These are phyloP conservation scores for Zygnema cylindricum DNA, from an alignment of 139 green algal species.

Conservation along the genomic window DNA sequence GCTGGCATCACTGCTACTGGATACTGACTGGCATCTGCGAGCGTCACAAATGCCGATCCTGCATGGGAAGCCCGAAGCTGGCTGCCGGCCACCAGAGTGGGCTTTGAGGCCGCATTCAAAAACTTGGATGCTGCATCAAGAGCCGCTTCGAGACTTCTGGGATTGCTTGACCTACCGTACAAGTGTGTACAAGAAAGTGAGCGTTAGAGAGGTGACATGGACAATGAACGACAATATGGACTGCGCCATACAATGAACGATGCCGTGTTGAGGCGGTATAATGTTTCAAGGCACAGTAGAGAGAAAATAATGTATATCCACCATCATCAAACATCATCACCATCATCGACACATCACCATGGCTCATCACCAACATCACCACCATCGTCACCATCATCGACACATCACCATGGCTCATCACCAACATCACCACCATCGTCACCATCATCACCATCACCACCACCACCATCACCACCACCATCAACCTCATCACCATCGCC, in stretches of 20 bases:
- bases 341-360: background rate
- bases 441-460: background rate
- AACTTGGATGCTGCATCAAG: constrained; percentile 69
- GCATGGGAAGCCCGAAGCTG: constrained; percentile 11
- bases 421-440: background rate
- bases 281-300: no score
- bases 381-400: background rate
- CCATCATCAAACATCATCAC: background rate
- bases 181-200: background rate
- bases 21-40: constrained; percentile 53
- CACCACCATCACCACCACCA: no score
- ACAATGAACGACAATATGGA: no score
- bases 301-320: no score
- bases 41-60: background rate
- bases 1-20: constrained; percentile 74
- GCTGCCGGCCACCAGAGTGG: constrained; percentile 28
- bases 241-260: no score
- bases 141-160: constrained; percentile 67
- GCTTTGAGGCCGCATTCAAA: constrained; percentile 64
- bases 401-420: background rate
- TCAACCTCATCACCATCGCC: no score
- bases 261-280: no score
- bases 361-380: background rate
- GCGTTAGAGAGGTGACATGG: no score
- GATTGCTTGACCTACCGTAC: constrained; percentile 63